Base-by-base conservation (phyloP, 148 eudicot species). In the Spergularia marina region DNA sequence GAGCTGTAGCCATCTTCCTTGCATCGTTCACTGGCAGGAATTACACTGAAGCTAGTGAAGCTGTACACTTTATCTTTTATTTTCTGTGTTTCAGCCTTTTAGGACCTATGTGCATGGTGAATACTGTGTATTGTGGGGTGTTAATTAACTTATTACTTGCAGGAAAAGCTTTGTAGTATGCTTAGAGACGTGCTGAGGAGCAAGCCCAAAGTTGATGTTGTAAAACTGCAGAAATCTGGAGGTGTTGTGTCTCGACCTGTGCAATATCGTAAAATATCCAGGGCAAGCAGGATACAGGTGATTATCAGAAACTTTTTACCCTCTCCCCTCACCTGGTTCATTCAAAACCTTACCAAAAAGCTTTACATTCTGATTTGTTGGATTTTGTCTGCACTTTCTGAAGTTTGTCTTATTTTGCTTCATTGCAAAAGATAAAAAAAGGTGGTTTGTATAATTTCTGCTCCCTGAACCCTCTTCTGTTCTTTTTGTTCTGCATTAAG, bases 151-250 rank as follows among this genome's bases (percentile, higher is more conserved):
- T 65, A 68, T 76, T 20, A 58, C 72, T 75, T 81, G 79, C 91
- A 95, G 98, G 97, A 94, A 75, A 94, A 94, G 80, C 97, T 95
- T 70, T 95, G 88, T 81, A 95, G 98, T 87, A 86, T 88, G 94
- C 94, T 95, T 12, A 92, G 82, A 83, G 97, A 89, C 53, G 94
- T 89, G 10, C 76, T 89, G 77, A 92, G 87, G 83, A 87, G 74
- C 82, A 92, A 92, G 79, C 89, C 91, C 49, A 90, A 85, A 44
- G 97, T 95, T 69, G 97, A 95, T 80, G 97, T 95, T n/a, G 98
- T 95, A 76, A 95, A 95, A 80, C 94, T 95, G 77, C 98, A 95
- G 68, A 95, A 87, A 76, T 95, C 98, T 62, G 98, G 98, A 65
- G 98, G 97, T 76, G 96, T 92, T 61, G 97, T 95, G 55, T 83